Evolutionary conservation across 179 eudicot genomes (phyloP).

Genomic region (Beta macrorhiza): DNA sequence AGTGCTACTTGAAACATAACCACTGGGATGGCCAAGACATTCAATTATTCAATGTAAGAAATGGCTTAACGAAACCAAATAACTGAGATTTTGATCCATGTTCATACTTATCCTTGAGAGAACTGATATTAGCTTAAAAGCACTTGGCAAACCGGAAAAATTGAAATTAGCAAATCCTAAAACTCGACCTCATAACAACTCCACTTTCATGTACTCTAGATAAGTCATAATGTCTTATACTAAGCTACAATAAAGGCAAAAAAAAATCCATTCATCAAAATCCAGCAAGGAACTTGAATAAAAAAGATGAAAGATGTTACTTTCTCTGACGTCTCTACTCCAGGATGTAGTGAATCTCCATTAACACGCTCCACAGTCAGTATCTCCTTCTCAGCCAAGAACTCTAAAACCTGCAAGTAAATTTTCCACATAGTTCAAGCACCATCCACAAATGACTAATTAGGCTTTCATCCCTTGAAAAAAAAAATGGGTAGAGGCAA

Average conservation of each 20-base stretch:
- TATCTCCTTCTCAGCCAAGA: slow-evolving; percentile 63
- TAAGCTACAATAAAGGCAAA: not conserved
- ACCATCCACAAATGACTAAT: not conserved
- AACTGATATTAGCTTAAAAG: too few species aligned
- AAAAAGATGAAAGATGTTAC: not conserved
- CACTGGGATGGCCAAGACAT: too few species aligned
- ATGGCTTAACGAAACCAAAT: too few species aligned
- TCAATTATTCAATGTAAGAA: too few species aligned
- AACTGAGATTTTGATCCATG: too few species aligned
- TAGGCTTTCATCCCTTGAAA: too few species aligned
- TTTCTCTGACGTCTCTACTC: slow-evolving; percentile 78
- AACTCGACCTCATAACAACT: not conserved
- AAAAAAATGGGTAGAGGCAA: too few species aligned
- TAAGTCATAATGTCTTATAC: not conserved
- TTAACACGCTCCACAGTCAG: slow-evolving; percentile 28
- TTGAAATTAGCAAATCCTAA: too few species aligned
- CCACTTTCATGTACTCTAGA: not conserved
- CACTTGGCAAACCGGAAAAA: too few species aligned
- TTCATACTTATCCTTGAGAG: too few species aligned
- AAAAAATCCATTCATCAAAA: not conserved
- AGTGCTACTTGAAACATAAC: too few species aligned
- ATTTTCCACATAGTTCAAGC: not conserved
- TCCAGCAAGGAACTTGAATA: not conserved
- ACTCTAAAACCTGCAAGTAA: slow-evolving; percentile 65
- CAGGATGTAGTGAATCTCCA: slow-evolving; percentile 71